A percentile compares a stretch with the other conserved stretches of the same genome.
Evolutionary conservation across 345 rosid genomes (phyloP).

Genomic region (Lepidium sativum): DNA sequence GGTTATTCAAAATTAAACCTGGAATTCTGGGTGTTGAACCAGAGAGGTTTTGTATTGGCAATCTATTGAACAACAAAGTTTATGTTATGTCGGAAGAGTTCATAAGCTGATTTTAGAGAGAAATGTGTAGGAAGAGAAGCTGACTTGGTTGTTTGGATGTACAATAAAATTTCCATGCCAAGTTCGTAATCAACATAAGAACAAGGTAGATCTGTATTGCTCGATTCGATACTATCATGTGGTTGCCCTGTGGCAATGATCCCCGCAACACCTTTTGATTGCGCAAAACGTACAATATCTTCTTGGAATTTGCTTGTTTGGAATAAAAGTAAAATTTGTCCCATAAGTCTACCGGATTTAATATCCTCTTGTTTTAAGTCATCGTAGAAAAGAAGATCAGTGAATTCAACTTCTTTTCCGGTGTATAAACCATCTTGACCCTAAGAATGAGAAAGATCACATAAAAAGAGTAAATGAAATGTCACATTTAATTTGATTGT

Average conservation of each 20-base stretch:
- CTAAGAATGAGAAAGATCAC: constrained; percentile 20
- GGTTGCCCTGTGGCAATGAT: constrained; percentile 44
- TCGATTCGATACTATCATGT: constrained; percentile 22
- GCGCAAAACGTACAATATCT: constrained; percentile 7
- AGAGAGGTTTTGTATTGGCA: no score
- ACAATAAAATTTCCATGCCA: constrained; percentile 52
- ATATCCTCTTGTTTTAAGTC: not conserved
- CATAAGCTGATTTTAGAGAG: not conserved
- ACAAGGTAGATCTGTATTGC: constrained; percentile 31
- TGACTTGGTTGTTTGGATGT: constrained; percentile 39
- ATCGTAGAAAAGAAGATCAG: constrained; percentile 9
- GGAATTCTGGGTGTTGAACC: no score
- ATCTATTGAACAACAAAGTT: constrained; percentile 15
- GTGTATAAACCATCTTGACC: constrained; percentile 43
- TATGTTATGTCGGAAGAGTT: not conserved
- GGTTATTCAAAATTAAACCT: no score
- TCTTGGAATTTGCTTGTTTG: constrained; percentile 5
- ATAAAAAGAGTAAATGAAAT: not conserved
- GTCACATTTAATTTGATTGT: not conserved
- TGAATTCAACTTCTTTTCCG: constrained; percentile 34
- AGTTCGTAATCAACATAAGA: constrained; percentile 51
- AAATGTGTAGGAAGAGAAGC: not conserved
- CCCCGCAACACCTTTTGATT: constrained; percentile 40
- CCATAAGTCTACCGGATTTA: constrained; percentile 20
- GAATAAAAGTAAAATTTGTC: constrained; percentile 53